phyloP scores from a whole-genome alignment of 306 rosid genomes.

The Castanospermum australe region DNA sequence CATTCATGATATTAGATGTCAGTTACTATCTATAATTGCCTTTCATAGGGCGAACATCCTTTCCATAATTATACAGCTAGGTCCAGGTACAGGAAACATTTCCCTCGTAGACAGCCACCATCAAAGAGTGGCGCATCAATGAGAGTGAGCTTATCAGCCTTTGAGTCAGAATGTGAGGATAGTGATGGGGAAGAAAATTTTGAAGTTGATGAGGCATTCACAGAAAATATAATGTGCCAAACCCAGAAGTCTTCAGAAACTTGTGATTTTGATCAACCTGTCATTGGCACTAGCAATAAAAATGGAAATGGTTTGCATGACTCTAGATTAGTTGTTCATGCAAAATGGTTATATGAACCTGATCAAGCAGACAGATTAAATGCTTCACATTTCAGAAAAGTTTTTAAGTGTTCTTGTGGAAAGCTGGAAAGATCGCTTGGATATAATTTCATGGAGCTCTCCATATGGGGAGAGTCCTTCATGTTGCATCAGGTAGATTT shows the following conservation, averaged over 20 bases:
- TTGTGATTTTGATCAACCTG: conserved; percentile 25
- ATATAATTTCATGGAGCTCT: conserved; percentile 58
- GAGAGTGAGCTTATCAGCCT: conserved; percentile 29
- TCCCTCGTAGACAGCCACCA: conserved; percentile 36
- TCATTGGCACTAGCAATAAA: conserved; percentile 23
- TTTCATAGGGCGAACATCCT: conserved; percentile 78
- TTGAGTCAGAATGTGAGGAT: conserved; percentile 48
- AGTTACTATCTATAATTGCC: conserved; percentile 1
- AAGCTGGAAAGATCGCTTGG: conserved; percentile 63
- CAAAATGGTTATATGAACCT: conserved; percentile 86
- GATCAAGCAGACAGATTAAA: conserved; percentile 72
- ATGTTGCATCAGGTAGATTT: conserved; percentile 89
- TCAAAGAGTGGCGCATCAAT: conserved; percentile 23
- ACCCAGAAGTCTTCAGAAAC: conserved; percentile 28
- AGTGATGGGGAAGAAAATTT: conserved; percentile 53
- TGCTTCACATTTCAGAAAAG: conserved; percentile 86
- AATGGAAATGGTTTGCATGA: conserved; percentile 32
- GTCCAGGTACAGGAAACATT: conserved; percentile 62
- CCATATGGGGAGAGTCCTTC: conserved; percentile 92
- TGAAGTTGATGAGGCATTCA: conserved; percentile 11
- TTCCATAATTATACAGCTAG: conserved; percentile 91
- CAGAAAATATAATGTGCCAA: conserved; percentile 13
- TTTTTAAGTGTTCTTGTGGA: conserved; percentile 65
- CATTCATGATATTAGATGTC: conserved; percentile 20
- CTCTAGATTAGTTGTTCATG: conserved; percentile 45